Evolutionary conservation across 2,329 filamentous ascomycete genomes (phyloP), one percentile per base, ranked within the genome.

Genomic region (Ophiostoma angusticollis): DNA sequence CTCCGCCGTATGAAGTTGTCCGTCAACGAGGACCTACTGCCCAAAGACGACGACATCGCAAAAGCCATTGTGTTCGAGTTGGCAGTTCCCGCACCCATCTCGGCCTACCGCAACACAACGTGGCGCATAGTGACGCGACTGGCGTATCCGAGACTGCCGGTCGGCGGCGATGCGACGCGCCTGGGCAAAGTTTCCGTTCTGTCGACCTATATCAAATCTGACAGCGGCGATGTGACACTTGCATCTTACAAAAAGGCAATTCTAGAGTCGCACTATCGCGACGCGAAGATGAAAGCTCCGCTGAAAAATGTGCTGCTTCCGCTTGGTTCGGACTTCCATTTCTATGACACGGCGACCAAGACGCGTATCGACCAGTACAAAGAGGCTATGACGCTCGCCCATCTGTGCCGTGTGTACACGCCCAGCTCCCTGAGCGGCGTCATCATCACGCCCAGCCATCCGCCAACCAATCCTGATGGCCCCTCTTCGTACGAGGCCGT

Each of bases 401-500:
- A 69, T 41, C 62, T 67, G 37, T 70, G 62, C 19, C 44, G 39
- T 4, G 42, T 67, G 4, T 25, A 41, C 12, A 9, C 45, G 1
- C 44, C 46, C 0, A 8, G 1, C 0, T 42, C 72, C 0, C 62
- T 67, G 0, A 36, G 39, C 3, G 43, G 47, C 1, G 62, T 62
- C 0, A 58, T 62, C 0, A 62, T 64, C 9, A 41, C 23, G 33
- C 40, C 3, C 12, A 9, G 28, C 11, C 45, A 47, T 13, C 59
- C 56, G 37, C 45, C 58, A 13, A 45, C 55, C 9, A 47, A 58
- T 14, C 50, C 55, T 40, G 42, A 56, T 2, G 55, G 52, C 7
- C 73, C 65, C 0, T 65, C 70, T 0, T 78, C 74, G 0, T 74
- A 75, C 42, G 57, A 68, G 6, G 58, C 70, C 0, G 53, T 74